Evolutionary conservation across 345 rosid species (phyloP), one percentile per base, ranked within the genome.

Genomic region (Nephelium lappaceum): DNA sequence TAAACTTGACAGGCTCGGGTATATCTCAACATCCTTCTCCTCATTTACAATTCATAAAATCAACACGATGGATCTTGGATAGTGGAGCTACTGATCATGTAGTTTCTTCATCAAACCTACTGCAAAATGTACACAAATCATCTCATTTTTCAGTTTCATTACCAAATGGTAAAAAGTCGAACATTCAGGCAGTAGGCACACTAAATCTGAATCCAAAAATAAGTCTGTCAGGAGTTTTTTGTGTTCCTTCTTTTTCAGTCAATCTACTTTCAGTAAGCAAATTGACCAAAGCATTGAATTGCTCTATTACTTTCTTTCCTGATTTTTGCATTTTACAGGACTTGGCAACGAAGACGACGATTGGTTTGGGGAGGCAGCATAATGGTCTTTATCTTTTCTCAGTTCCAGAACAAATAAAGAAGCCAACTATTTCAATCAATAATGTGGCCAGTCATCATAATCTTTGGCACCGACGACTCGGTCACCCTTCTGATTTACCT

Each of bases 321-420:
- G 9, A 39, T 11, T 70, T 18, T 49, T 78, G 49, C 62, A 41
- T 68, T 6, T 8, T 72, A 8, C 8, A 84, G 24, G 80, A 78
- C 21, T 0, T 51, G 7, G 51, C n/a, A 12, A 75, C 36, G 38
- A 66, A 3, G 66, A 75, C 8, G 74, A 65, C 23, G 70, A 83
- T 78, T 83, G 74, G 74, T 57, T 21, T 67, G 31, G 76, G 71
- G 31, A 69, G 31, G 60, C 42, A 21, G 5, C 23, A 39, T 51
- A 39, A 82, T 21, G 16, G 10, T 0, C 21, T 77, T 3, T 78
- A 78, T 11, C 42, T 57, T 31, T 53, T 72, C 7, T 38, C n/a
- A 19, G 6, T 31, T 4, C 18, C 15, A 4, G 36, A 71, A 11
- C 58, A 69, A 23, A 16, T 51, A 39, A n/a, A n/a, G n/a, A 8